Base-by-base conservation (phyloP, 768 basidiomycete species). In the Lactifluus hygrophoroides region DNA sequence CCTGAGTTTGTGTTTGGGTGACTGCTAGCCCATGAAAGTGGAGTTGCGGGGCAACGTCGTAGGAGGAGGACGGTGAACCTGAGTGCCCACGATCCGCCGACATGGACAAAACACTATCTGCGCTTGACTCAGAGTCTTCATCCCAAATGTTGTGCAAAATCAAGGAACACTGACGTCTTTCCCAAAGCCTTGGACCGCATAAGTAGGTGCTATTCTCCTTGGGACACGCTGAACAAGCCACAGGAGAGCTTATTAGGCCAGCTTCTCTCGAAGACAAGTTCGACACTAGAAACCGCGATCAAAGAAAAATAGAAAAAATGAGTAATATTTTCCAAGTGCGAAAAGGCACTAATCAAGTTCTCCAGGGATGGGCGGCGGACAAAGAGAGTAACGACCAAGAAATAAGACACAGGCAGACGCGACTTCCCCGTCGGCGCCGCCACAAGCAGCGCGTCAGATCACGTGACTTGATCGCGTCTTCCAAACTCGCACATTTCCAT, bases 11-110 rank as follows among this genome's bases (percentile, higher is more conserved):
- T 0, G 80, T 77, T 64, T 83, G 80, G 1, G 80, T 81, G 9
- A 70, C 62, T 3, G 76, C 80, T 19, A 86, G 72, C 3, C 81
- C 84, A 64, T 82, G 78, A 59, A 82, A 76, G 65, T 80, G 77
- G 69, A 85, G 84, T 55, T 73, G 74, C 28, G 80, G 77, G 38
- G 72, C 35, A 5, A 67, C 37, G 71, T 68, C 62, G 66, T 68
- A 58, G 17, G 57, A 63, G 28, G 64, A 56, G 16, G 65, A 21
- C 63, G 45, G 67, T 55, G 57, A 64, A 62, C 64, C 57, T 28
- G 58, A 32, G 7, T 62, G 45, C 32, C 34, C 54, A 48, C 28
- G 11, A 34, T 58, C 64, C 51, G 66, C 65, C 54, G 49, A 19
- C 32, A 17, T 60, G 6, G 56, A 50, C 32, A 25, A 8, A 32